Evolutionary conservation across 2,329 filamentous ascomycete genomes (phyloP).

Genomic region (Calonectria hawksworthii): DNA sequence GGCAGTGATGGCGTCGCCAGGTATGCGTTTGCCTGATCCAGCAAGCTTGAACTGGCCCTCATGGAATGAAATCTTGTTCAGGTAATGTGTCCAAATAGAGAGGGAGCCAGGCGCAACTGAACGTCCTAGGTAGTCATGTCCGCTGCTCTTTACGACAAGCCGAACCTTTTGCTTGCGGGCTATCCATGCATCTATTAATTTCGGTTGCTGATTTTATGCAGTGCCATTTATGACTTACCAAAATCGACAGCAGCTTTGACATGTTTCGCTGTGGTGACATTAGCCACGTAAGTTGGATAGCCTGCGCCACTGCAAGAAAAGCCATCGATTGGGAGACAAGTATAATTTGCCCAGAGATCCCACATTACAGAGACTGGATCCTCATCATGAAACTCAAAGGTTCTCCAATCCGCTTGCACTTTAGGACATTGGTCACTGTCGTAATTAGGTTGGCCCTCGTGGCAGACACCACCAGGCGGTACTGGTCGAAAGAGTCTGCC

Average conservation of each 20-base stretch:
- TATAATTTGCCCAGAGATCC: constrained; percentile 61
- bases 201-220: background rate
- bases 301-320: background rate
- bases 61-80: constrained; percentile 50
- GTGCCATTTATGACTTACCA: background rate
- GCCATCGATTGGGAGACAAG: constrained; percentile 30
- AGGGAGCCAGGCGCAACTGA: constrained; percentile 60
- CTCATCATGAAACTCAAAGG: constrained; percentile 25
- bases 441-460: background rate
- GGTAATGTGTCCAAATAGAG: constrained; percentile 65
- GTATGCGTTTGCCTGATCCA: background rate
- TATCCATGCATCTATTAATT: background rate
- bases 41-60: background rate
- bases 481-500: background rate
- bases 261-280: background rate
- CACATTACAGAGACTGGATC: constrained; percentile 34
- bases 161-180: background rate
- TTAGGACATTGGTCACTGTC: background rate
- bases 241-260: background rate
- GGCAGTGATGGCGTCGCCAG: background rate
- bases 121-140: background rate
- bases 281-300: background rate
- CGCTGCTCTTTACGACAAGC: background rate
- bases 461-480: background rate
- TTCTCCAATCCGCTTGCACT: constrained; percentile 19